Evolutionary conservation across 2,329 filamentous ascomycete species (phyloP).

Genomic region (Trichoderma aggressivum): DNA sequence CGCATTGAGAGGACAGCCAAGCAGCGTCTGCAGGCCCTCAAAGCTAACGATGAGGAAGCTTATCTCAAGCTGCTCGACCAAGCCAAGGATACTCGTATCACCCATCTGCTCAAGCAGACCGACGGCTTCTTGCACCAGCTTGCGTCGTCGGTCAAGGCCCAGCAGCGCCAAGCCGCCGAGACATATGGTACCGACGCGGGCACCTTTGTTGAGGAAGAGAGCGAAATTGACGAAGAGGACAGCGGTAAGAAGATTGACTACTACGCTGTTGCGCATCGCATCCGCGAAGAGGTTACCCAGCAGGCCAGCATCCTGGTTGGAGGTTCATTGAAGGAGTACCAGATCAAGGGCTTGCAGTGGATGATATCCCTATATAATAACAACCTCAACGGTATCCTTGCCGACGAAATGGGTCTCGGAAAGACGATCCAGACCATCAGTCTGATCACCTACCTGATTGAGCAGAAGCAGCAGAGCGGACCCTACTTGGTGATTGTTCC

Average conservation of each 20-base stretch:
- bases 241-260: conserved; percentile 87
- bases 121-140: conserved; percentile 97
- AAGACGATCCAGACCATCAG: conserved; percentile 99
- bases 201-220: conserved; percentile 57
- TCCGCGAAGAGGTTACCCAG: conserved; percentile 84
- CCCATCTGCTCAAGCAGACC: conserved; percentile 92
- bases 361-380: conserved; percentile 99
- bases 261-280: conserved; percentile 94
- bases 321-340: conserved; percentile 93
- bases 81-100: conserved; percentile 98
- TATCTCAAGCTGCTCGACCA: conserved; percentile 97
- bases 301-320: conserved; percentile 88
- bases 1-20: conserved; percentile 96
- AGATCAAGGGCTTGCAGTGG: conserved; percentile 98
- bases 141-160: conserved; percentile 87
- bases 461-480: conserved; percentile 86
- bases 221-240: conserved; percentile 67
- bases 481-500: conserved; percentile 97
- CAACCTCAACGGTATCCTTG: conserved; percentile 97
- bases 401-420: conserved; percentile 99
- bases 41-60: conserved; percentile 98
- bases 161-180: conserved; percentile 80
- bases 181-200: conserved; percentile 66
- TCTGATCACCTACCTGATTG: conserved; percentile 94
- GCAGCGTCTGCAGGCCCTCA: conserved; percentile 97